phyloP scores from a whole-genome alignment of 495 filamentous ascomycete species.

The Jackrogersella minutella region DNA sequence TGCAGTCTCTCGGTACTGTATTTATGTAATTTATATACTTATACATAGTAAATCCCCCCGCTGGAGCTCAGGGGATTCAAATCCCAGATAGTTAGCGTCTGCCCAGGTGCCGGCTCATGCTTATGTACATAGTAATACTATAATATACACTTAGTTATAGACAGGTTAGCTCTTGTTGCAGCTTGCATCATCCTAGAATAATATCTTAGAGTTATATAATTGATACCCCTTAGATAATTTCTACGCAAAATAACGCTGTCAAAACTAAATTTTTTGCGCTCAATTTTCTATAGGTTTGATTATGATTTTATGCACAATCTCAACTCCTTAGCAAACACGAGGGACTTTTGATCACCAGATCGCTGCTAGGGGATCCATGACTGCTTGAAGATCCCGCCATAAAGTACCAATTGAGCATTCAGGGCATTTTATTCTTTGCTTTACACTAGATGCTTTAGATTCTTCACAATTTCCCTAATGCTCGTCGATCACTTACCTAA shows the following conservation, averaged over 20 bases:
- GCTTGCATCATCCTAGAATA: not conserved
- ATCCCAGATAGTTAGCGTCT: constrained; percentile 1
- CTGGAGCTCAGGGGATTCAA: not conserved
- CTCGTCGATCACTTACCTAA: constrained; percentile 7
- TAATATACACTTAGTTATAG: too few species aligned
- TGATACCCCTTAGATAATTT: not conserved
- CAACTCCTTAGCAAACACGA: not conserved
- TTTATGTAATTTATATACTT: too few species aligned
- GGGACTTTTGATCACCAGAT: constrained; percentile 8
- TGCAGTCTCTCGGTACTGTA: not conserved
- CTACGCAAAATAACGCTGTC: not conserved
- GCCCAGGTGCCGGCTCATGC: constrained; percentile 9
- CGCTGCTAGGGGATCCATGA: constrained; percentile 7
- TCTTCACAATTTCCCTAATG: not conserved
- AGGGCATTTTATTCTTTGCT: constrained; percentile 4
- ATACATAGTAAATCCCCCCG: too few species aligned
- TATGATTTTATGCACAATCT: not conserved
- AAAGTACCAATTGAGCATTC: not conserved
- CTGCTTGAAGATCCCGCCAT: not conserved
- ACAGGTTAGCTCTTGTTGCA: constrained; percentile 5
- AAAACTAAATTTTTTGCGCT: not conserved
- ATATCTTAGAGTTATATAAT: not conserved
- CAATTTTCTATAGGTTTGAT: not conserved
- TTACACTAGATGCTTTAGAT: not conserved
- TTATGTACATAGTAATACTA: too few species aligned